A percentile compares a stretch with the other conserved stretches of the same genome.
Conservation (phyloP, 2,329 filamentous ascomycete genomes). For the Torrubiella hemipterigena region DNA sequence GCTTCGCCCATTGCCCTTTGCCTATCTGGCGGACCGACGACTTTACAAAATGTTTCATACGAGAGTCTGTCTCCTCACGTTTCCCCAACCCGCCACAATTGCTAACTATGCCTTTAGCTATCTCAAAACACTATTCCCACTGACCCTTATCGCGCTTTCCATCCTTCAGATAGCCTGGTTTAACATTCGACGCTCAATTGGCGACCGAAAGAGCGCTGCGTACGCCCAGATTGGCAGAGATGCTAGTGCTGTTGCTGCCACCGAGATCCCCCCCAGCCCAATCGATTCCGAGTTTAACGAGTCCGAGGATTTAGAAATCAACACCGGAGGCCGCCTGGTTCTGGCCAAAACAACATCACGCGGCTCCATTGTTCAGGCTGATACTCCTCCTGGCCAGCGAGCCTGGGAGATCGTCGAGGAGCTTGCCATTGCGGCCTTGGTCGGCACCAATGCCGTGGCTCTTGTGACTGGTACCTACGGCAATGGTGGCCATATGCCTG, state of each 20-base stretch:
- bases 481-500: constrained; percentile 43
- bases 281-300: background rate
- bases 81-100: background rate
- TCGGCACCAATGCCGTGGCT: constrained; percentile 52
- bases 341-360: constrained; percentile 49
- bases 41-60: background rate
- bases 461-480: constrained; percentile 36
- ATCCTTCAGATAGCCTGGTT: background rate
- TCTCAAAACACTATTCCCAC: background rate
- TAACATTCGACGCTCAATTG: background rate
- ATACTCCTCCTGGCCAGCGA: constrained; percentile 64
- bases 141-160: background rate
- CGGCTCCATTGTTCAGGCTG: constrained; percentile 56
- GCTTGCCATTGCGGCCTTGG: constrained; percentile 57
- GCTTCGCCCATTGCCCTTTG: background rate
- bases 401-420: constrained; percentile 63
- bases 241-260: constrained; percentile 27
- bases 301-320: too few relatives aligned
- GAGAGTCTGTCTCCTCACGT: background rate
- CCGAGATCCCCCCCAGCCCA: constrained; percentile 34
- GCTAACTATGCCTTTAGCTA: background rate
- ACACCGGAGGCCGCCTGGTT: too few relatives aligned
- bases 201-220: background rate
- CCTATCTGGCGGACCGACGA: background rate
- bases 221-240: background rate